Percentiles rank a stretch among this genome's conserved stretches.
Evolutionary conservation across 371 early-diverging fungal species (phyloP).

Genomic region (Massospora cicadina): DNA sequence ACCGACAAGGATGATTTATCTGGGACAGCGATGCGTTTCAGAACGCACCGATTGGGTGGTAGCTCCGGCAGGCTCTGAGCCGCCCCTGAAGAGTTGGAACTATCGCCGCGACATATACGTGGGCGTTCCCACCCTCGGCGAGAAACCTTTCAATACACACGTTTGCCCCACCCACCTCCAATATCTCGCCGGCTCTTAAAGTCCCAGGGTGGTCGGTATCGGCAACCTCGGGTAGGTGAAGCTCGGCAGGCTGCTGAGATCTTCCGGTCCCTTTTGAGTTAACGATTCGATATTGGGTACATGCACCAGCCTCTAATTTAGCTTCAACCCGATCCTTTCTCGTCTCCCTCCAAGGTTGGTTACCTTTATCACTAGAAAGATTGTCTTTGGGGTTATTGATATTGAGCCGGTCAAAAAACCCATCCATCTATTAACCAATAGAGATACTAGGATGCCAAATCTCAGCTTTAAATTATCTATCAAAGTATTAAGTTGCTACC

Average conservation of each 20-base stretch:
- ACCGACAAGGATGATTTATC: background rate
- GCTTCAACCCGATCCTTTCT: background rate
- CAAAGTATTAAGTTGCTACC: too few relatives aligned
- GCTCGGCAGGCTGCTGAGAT: too few relatives aligned
- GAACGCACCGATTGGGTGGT: background rate
- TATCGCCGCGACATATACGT: conserved; percentile 4
- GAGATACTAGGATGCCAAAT: too few relatives aligned
- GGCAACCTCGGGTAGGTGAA: too few relatives aligned
- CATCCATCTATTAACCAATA: too few relatives aligned
- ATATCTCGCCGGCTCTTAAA: background rate
- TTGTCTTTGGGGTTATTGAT: background rate
- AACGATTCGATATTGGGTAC: background rate
- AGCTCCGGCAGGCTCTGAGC: background rate
- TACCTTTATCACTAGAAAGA: background rate
- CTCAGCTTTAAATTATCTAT: too few relatives aligned
- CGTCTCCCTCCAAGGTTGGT: background rate
- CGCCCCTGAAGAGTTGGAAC: background rate
- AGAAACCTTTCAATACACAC: background rate
- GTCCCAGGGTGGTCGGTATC: background rate
- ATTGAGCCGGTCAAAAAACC: background rate
- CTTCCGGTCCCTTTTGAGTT: background rate
- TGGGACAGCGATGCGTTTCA: conserved; percentile 4
- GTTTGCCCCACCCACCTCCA: background rate
- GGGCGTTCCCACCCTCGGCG: conserved; percentile 8
- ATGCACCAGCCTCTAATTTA: background rate